A percentile compares a stretch with the other conserved stretches of the same genome.
Evolutionary conservation across 2,329 filamentous ascomycete species (phyloP).

Genomic region (Curvularia hawaiiensis): DNA sequence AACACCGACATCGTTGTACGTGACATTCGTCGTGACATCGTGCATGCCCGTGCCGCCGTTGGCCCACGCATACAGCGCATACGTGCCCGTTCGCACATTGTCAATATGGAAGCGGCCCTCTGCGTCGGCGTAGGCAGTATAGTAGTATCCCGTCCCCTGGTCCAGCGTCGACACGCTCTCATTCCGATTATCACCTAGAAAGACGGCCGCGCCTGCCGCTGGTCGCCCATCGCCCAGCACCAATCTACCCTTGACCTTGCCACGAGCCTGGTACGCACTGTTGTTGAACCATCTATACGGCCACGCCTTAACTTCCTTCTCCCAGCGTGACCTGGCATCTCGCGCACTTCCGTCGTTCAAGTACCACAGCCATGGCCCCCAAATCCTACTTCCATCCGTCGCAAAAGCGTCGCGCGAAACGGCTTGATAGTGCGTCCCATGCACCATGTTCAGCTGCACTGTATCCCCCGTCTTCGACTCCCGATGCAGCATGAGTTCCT

Average conservation of each 20-base stretch:
- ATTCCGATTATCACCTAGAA: slow-evolving; percentile 56
- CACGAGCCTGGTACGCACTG: slow-evolving; percentile 55
- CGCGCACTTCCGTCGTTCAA: slow-evolving; percentile 55
- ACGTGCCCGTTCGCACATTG: slow-evolving; percentile 52
- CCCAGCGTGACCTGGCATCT: slow-evolving; percentile 50
- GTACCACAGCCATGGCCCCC: slow-evolving; percentile 50
- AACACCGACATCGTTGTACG: slow-evolving; percentile 51
- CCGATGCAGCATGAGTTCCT: slow-evolving; percentile 59
- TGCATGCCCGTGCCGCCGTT: slow-evolving; percentile 50
- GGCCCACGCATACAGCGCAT: slow-evolving; percentile 58
- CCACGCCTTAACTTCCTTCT: slow-evolving; percentile 52
- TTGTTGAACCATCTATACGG: slow-evolving; percentile 58
- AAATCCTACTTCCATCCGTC: slow-evolving; percentile 38
- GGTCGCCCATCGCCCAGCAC: slow-evolving; percentile 55
- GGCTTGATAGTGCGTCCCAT: slow-evolving; percentile 53
- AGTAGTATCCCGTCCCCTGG: slow-evolving; percentile 57
- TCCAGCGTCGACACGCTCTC: slow-evolving; percentile 54
- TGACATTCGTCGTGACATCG: slow-evolving; percentile 54
- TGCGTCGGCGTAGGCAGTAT: slow-evolving; percentile 53
- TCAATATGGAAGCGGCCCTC: slow-evolving; percentile 52
- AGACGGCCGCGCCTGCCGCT: slow-evolving; percentile 55
- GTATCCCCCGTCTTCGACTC: slow-evolving; percentile 57
- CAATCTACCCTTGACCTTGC: slow-evolving; percentile 53
- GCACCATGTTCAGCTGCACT: slow-evolving; percentile 61
- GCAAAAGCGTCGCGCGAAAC: slow-evolving; percentile 40